Percentiles rank a stretch among this genome's conserved stretches.
Evolutionary conservation across 164 flowering plant species (phyloP).

Genomic region (Berberis thunbergii): DNA sequence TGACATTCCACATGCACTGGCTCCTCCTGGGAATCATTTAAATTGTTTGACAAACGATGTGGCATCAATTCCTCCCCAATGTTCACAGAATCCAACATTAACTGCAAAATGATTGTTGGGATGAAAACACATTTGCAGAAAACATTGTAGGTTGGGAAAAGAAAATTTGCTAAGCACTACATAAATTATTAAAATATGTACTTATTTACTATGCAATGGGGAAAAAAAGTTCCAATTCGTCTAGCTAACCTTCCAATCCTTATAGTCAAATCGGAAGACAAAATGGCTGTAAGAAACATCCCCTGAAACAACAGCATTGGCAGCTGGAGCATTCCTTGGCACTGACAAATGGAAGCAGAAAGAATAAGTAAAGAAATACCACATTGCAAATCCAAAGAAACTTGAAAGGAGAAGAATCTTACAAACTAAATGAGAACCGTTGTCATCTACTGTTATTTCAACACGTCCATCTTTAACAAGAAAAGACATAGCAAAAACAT

Average conservation of each 20-base stretch:
- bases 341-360: constrained; percentile 28
- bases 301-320: constrained; percentile 41
- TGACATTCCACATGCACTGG: not conserved
- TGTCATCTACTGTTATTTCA: constrained; percentile 42
- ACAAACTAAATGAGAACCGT: constrained; percentile 66
- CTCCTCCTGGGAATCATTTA: constrained; percentile 6
- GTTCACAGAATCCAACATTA: constrained; percentile 8
- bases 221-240: not conserved
- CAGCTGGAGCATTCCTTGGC: constrained; percentile 83
- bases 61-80: constrained; percentile 14
- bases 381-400: not conserved
- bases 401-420: constrained; percentile 20
- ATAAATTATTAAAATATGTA: not conserved
- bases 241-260: constrained; percentile 78
- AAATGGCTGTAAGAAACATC: constrained; percentile 67
- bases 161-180: not conserved
- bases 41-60: constrained; percentile 1
- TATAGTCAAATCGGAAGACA: constrained; percentile 74
- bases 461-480: constrained; percentile 85
- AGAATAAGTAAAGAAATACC: not conserved
- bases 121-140: no score
- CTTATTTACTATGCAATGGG: not conserved
- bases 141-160: not conserved
- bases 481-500: constrained; percentile 84
- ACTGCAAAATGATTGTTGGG: constrained; percentile 1